Evolutionary conservation across 176 grass and related monocot species (phyloP), one percentile per base, ranked within the genome.

Genomic region (bread wheat (Triticum aestivum)): DNA sequence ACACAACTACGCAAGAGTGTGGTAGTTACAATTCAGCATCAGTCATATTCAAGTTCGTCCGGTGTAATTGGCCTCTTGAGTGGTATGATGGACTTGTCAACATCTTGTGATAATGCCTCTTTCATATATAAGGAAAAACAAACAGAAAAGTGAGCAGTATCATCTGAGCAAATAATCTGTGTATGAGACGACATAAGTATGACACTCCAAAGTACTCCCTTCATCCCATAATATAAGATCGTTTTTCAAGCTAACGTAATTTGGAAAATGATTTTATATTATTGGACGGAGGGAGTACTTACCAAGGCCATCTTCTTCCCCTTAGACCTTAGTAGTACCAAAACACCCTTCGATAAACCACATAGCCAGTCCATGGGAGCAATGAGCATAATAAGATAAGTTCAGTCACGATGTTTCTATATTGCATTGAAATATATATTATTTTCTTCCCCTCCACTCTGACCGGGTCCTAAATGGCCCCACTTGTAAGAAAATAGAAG

Each of bases 1-100:
- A 30, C 23, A 67, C 20, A 66, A 47, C 61, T 49, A 49, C 0
- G 0, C 12, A 49, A 85, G 3, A 29, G 51, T 5, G 76, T 5
- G 76, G 62, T 30, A 47, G 35, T 27, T 44, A 71, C 45, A 79
- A 76, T 33, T 59, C 69, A 78, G 9, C 30, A 42, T 84, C 74
- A 98, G 89, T 98, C 96, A 82, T 98, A 98, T 92, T 98, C 96
- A 42, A 98, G 96, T 90, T 92, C 96, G 90, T 98, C 93, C 0
- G 90, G 91, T 62, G 96, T 98, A 82, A 96, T 91, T 54, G 90
- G 93, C 72, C 96, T 89, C 86, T 94, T 96, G 24, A 94, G 30
- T 30, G 30, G 2, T 30, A 30, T 30, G 30, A 30, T 30, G 30
- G 30, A 30, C 30, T 30, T 30, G 30, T 30, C 30, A 30, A 30